Percentiles rank a stretch among this genome's conserved stretches.
Conservation (phyloP, 805 yeast genomes). For the Priceomyces carsonii region DNA sequence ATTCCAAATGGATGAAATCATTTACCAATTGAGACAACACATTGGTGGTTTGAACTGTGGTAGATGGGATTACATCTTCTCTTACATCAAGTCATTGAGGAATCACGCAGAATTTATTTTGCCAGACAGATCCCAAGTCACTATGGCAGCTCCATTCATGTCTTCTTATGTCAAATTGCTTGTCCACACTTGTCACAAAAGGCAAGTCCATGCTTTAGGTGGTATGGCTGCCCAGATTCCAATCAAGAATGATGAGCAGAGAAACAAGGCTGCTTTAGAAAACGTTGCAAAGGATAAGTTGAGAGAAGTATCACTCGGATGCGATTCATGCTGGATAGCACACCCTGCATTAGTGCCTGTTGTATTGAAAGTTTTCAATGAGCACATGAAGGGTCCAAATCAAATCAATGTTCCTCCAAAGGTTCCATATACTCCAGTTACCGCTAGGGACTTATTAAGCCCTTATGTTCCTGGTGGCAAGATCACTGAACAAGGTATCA, state of each 20-base stretch:
- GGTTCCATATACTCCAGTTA: constrained; percentile 51
- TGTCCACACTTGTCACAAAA: constrained; percentile 71
- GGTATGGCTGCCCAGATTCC: constrained; percentile 92
- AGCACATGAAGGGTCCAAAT: constrained; percentile 81
- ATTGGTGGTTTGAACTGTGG: constrained; percentile 85
- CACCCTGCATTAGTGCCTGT: constrained; percentile 80
- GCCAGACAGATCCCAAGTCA: constrained; percentile 79
- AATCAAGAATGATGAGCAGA: constrained; percentile 65
- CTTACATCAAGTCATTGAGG: constrained; percentile 74
- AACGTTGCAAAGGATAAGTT: constrained; percentile 75
- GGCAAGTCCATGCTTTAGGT: constrained; percentile 86
- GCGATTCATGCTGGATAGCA: constrained; percentile 90
- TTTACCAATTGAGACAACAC: constrained; percentile 74
- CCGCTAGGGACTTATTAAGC: constrained; percentile 60
- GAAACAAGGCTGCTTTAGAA: constrained; percentile 66
- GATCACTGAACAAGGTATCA: constrained; percentile 70
- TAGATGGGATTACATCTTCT: constrained; percentile 86
- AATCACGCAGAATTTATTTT: constrained; percentile 64
- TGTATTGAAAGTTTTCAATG: constrained; percentile 70
- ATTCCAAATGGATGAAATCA: constrained; percentile 83
- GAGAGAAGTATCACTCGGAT: constrained; percentile 75
- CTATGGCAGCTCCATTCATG: constrained; percentile 83
- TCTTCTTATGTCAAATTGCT: constrained; percentile 70
- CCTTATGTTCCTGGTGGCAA: constrained; percentile 63
- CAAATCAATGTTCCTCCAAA: constrained; percentile 60